phyloP scores from a whole-genome alignment of 1,284 basidiomycete species.

The Ganoderma leucocontextum region DNA sequence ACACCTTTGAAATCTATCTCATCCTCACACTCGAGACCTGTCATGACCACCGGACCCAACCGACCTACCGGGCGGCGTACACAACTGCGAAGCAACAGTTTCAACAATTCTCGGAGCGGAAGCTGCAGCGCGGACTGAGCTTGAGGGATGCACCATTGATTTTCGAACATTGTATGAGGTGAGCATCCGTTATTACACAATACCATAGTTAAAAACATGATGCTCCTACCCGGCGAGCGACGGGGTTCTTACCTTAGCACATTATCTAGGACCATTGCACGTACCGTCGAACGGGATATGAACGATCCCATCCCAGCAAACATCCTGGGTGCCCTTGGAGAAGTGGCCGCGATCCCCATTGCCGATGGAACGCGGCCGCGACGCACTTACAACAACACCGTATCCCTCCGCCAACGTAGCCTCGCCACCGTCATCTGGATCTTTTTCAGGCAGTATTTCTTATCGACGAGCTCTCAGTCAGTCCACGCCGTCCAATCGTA shows the following conservation, averaged over 20 bases:
- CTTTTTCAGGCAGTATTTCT: no score
- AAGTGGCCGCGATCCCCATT: no score
- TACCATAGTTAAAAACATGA: not conserved
- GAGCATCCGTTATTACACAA: not conserved
- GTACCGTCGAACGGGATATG: no score
- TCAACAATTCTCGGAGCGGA: not conserved
- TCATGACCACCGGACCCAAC: constrained; percentile 5
- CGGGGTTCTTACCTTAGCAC: no score
- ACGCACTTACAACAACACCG: no score
- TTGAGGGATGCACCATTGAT: not conserved
- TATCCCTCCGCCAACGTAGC: no score
- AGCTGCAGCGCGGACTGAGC: not conserved
- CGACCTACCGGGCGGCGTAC: not conserved
- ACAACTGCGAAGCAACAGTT: not conserved
- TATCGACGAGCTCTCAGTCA: not conserved
- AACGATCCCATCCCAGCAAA: no score
- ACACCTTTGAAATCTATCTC: not conserved
- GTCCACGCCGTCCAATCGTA: not conserved
- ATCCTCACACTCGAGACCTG: constrained; percentile 1
- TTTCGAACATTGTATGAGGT: constrained; percentile 3
- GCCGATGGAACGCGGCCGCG: no score
- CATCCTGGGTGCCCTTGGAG: no score
- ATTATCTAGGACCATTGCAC: no score
- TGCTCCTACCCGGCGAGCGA: not conserved
- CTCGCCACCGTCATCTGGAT: no score